phyloP scores from a whole-genome alignment of 305 asterid genomes.

The Solanum aculeatissimum region DNA sequence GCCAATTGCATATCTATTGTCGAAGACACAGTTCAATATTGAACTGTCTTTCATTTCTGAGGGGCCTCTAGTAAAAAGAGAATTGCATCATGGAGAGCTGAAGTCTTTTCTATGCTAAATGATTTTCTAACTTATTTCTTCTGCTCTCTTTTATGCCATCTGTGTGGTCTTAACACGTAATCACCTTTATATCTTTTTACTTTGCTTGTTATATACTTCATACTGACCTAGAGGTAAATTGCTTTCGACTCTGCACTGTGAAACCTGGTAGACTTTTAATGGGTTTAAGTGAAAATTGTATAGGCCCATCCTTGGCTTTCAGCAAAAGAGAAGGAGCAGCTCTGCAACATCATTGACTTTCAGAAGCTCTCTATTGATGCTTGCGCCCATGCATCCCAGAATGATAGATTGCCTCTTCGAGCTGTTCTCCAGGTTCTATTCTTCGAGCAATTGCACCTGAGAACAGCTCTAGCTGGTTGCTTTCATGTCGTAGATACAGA shows the following conservation, averaged over 20 bases:
- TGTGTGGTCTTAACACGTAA: not conserved
- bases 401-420: constrained; percentile 80
- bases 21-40: not conserved
- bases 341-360: constrained; percentile 71
- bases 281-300: constrained; percentile 7
- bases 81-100: not conserved
- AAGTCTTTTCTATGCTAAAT: not conserved
- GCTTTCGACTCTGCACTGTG: not conserved
- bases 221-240: not conserved
- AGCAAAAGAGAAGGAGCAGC: constrained; percentile 67
- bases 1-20: not conserved
- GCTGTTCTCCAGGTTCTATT: constrained; percentile 79
- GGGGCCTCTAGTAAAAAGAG: not conserved
- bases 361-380: constrained; percentile 95
- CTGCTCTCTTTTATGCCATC: not conserved
- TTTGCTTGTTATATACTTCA: not conserved
- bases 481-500: constrained; percentile 56
- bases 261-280: constrained; percentile 2
- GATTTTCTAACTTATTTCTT: not conserved
- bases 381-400: constrained; percentile 97
- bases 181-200: not conserved
- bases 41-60: not conserved
- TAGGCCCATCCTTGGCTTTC: constrained; percentile 90
- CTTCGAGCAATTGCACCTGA: constrained; percentile 89
- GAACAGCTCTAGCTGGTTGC: constrained; percentile 75